Evolutionary conservation across 1,284 basidiomycete species (phyloP).

Genomic region (Microbotryum lychnidis-dioicae): DNA sequence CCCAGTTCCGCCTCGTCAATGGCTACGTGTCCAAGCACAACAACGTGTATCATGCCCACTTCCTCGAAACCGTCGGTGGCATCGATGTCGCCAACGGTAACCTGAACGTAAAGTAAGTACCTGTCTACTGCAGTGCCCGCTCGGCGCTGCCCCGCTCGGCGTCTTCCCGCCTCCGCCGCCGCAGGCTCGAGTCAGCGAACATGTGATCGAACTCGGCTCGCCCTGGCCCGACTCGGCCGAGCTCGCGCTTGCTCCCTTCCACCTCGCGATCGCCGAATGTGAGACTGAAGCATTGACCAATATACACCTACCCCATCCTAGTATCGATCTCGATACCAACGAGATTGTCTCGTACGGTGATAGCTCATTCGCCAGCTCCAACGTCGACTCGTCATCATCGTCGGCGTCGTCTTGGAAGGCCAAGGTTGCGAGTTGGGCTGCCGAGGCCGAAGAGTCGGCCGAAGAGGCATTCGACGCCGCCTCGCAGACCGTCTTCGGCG

Average conservation of each 20-base stretch:
- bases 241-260: too few relatives aligned
- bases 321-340: slow-evolving; percentile 57
- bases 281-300: background rate
- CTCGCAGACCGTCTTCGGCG: slow-evolving; percentile 21
- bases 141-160: background rate
- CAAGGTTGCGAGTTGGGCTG: slow-evolving; percentile 19
- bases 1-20: slow-evolving; percentile 27
- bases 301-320: background rate
- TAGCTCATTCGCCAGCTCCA: slow-evolving; percentile 19
- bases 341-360: slow-evolving; percentile 32
- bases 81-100: slow-evolving; percentile 80
- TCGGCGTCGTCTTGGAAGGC: slow-evolving; percentile 14
- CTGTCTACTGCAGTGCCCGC: background rate
- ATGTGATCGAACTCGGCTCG: background rate
- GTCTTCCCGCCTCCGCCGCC: background rate
- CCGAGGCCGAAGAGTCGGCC: slow-evolving; percentile 2
- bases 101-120: slow-evolving; percentile 52
- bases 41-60: slow-evolving; percentile 32
- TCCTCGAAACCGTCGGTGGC: slow-evolving; percentile 62
- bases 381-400: slow-evolving; percentile 8
- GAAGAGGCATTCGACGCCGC: background rate
- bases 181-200: background rate
- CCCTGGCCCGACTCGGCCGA: background rate
- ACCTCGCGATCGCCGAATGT: too few relatives aligned
- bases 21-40: slow-evolving; percentile 30